Conservation (phyloP, 2,329 filamentous ascomycete species). For the Diaporthe sp. region DNA sequence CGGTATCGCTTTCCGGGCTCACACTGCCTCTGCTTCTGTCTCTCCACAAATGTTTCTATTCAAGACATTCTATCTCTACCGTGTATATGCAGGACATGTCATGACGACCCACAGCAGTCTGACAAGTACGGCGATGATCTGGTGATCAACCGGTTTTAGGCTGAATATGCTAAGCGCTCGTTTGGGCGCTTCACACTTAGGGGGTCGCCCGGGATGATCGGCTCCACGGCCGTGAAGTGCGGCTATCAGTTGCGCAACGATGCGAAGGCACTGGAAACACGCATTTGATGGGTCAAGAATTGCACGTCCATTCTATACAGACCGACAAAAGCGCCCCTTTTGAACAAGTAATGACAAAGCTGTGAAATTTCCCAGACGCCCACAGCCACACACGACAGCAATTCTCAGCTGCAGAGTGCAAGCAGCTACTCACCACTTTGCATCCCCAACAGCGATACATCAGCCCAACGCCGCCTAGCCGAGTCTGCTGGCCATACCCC, state of each 20-base stretch:
- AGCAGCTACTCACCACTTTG: background rate
- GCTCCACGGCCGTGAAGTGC: background rate
- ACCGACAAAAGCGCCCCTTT: too few species aligned
- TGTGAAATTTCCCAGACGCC: background rate
- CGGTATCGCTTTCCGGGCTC: background rate
- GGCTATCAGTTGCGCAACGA: background rate
- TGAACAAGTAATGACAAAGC: background rate
- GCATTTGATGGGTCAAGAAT: too few species aligned
- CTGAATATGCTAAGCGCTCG: slow-evolving; percentile 19
- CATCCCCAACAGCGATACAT: background rate
- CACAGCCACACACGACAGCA: background rate
- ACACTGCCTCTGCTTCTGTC: background rate
- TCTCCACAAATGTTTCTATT: slow-evolving; percentile 20
- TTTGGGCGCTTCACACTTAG: background rate
- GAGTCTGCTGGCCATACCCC: background rate
- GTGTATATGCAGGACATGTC: slow-evolving; percentile 8
- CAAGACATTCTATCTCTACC: background rate
- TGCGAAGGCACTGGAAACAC: background rate
- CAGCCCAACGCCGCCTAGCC: background rate
- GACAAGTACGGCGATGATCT: slow-evolving; percentile 10
- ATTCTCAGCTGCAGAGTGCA: background rate
- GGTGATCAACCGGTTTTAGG: background rate
- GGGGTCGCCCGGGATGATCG: background rate
- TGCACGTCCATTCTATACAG: too few species aligned
- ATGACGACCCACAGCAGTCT: background rate